Base-by-base conservation (phyloP, 352 stramenopile genomes). In the Phytopythium montanum region DNA sequence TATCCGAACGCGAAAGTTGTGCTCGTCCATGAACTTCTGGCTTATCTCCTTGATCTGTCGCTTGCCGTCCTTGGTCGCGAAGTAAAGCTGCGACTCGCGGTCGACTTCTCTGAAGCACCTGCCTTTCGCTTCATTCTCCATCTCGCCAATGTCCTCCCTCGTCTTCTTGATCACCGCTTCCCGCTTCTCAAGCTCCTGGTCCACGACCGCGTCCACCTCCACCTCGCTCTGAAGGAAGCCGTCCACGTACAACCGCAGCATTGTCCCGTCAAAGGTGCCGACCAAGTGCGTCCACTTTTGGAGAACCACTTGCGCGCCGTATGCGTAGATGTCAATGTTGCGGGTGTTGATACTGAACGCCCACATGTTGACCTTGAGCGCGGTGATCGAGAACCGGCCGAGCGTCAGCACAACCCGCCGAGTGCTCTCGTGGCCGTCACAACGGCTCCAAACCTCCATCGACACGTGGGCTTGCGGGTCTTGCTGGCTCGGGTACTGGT, bases 251-350 rank as follows among this genome's bases (percentile, higher is more conserved):
- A 97, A 68, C 14, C 82, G 69, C 38, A 95, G 41, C 33, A 90
- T 82, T 21, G 86, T 95, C 5, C 92, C 91, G 53, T 97, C 90
- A 57, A 89, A 97, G 29, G 86, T 96, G 3, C 81, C 87, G 3
- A 91, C 82, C 14, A 98, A 57, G 65, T 97, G 79, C 26, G 80
- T 89, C 91, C 92, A 97, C 45, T 88, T 77, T 23, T 83, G 62
- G 5, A 86, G 44, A 9, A 82, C 73, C 5, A 95, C 73, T 33
- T 69, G 62, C 5, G 74, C 65, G 5, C 75, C 83, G 58, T 70
- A 77, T 7, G 80, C 77, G 0, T 84, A 56, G 28, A 96, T 86
- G 23, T 95, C 84, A 42, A 95, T 87, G 33, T 80, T 89, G 38
- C 81, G 75, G 18, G 91, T 66, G 52, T 91, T 95, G 34, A 96